phyloP scores from a whole-genome alignment of 352 stramenopile species.

The Globisporangium uncinulatum region DNA sequence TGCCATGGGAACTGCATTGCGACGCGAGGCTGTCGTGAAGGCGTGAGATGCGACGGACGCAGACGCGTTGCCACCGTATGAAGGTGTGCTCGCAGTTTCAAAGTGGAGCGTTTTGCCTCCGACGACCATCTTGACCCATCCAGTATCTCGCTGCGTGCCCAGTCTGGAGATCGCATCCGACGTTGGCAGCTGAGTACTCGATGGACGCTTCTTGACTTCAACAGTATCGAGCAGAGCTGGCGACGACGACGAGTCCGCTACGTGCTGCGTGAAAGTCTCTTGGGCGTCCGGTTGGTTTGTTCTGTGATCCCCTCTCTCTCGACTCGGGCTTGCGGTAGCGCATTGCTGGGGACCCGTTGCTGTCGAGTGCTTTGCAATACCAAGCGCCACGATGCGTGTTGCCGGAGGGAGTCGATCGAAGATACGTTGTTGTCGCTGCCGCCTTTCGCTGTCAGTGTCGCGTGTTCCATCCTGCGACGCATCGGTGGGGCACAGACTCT shows the following conservation, averaged over 20 bases:
- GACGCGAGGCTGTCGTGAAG: constrained; percentile 1
- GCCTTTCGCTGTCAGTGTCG: constrained; percentile 3
- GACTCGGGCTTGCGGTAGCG: not conserved
- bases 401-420: not conserved
- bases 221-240: not conserved
- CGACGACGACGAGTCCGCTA: not conserved
- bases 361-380: not conserved
- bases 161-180: not conserved
- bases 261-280: not conserved
- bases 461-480: not conserved
- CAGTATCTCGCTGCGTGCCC: constrained; percentile 6
- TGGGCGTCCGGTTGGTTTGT: not conserved
- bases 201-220: constrained; percentile 13
- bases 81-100: constrained; percentile 15
- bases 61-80: not conserved
- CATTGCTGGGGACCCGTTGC: not conserved
- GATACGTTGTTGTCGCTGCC: not conserved
- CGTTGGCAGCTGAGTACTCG: constrained; percentile 17
- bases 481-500: constrained; percentile 2
- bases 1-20: constrained; percentile 15
- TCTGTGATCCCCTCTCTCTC: not conserved
- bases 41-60: not conserved
- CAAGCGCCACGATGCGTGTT: not conserved
- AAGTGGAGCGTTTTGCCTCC: constrained; percentile 35
- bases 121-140: constrained; percentile 35